These are phyloP conservation scores for Asterophora lycoperdoides DNA, from an alignment of 768 basidiomycete genomes.

Conservation along the genomic window DNA sequence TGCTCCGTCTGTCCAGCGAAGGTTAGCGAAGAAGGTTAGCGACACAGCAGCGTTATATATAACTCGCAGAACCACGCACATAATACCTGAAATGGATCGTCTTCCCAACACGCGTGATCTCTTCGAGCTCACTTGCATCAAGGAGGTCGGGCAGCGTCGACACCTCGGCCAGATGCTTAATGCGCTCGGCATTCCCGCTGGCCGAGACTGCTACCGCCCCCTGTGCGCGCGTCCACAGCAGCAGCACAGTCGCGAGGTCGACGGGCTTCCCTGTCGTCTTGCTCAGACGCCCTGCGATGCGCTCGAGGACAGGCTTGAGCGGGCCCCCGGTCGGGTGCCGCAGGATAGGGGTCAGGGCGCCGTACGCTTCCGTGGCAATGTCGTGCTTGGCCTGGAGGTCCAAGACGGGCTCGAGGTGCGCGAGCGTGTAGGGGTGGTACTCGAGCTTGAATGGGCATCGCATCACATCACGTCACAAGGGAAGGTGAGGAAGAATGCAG, in stretches of 20 bases:
- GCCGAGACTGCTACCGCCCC: conserved; percentile 30
- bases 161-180: conserved; percentile 27
- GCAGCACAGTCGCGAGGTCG: conserved; percentile 22
- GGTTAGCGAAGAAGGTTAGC: neutral
- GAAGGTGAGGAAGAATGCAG: neutral
- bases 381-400: conserved; percentile 32
- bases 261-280: conserved; percentile 17
- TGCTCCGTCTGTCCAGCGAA: conserved; percentile 26
- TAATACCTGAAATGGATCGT: conserved; percentile 32
- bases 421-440: conserved; percentile 32
- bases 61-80: conserved; percentile 18
- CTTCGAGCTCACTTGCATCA: conserved; percentile 27
- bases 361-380: conserved; percentile 35
- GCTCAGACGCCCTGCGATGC: conserved; percentile 21
- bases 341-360: conserved; percentile 32
- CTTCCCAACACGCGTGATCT: conserved; percentile 33
- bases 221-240: conserved; percentile 31
- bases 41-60: neutral
- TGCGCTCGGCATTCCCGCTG: conserved; percentile 28
- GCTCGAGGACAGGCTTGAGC: conserved; percentile 32
- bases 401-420: conserved; percentile 31
- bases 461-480: too few relatives aligned
- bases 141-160: conserved; percentile 27
- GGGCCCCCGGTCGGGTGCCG: conserved; percentile 36
- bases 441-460: conserved; percentile 35